These are phyloP conservation scores for Pythium inflatum DNA, from an alignment of 352 stramenopile species.

Conservation along the genomic window DNA sequence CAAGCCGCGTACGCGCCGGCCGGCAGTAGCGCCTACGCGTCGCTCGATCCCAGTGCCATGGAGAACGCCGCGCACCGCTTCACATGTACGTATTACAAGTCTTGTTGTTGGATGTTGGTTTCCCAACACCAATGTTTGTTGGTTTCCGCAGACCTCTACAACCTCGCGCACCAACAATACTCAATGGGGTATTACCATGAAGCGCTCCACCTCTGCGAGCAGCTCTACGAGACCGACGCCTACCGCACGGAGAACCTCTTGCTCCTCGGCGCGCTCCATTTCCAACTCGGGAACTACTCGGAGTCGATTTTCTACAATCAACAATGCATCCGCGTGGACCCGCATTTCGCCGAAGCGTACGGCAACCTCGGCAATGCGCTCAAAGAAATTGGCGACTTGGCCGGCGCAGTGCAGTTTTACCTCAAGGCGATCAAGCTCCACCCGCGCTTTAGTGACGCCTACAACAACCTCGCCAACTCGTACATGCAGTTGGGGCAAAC, in stretches of 20 bases:
- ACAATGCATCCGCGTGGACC: conserved; percentile 92
- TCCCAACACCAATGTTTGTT: background rate
- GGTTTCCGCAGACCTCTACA: conserved; percentile 60
- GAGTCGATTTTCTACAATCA: conserved; percentile 97
- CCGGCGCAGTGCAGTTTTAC: conserved; percentile 93
- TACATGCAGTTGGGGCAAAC: conserved; percentile 93
- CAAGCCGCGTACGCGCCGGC: conserved; percentile 34
- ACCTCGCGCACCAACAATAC: conserved; percentile 86
- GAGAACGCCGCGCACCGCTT: conserved; percentile 67
- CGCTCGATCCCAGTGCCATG: conserved; percentile 28
- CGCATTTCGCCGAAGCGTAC: conserved; percentile 92
- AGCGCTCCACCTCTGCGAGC: conserved; percentile 80
- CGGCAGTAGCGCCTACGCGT: conserved; percentile 27
- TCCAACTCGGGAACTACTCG: conserved; percentile 91
- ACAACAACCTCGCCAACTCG: conserved; percentile 92
- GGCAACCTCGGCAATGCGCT: conserved; percentile 94
- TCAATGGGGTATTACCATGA: conserved; percentile 89
- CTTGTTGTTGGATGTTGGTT: background rate
- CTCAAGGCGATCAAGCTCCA: conserved; percentile 93
- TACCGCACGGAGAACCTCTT: conserved; percentile 92
- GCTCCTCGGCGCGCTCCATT: conserved; percentile 93
- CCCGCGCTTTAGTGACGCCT: conserved; percentile 89
- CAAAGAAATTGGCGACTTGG: conserved; percentile 92
- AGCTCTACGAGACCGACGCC: conserved; percentile 88
- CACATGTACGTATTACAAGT: conserved; percentile 52